A percentile compares a stretch with the other conserved stretches of the same genome.
Conservation (phyloP, 768 basidiomycete species). For the Amyloporia xantha region DNA sequence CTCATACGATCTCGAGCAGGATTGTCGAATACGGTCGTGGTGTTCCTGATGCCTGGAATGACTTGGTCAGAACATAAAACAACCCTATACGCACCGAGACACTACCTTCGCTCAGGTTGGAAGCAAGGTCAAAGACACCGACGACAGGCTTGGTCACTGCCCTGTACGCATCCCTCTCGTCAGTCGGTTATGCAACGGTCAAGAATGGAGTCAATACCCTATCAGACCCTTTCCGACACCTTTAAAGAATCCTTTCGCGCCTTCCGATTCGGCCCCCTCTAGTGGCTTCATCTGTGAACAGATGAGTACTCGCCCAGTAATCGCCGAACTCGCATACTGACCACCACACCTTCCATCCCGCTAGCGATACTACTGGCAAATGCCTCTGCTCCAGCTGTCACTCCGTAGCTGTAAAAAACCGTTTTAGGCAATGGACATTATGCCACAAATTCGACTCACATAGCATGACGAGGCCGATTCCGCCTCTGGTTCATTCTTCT, state of each 20-base stretch:
- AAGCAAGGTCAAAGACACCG: slow-evolving; percentile 92
- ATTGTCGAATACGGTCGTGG: slow-evolving; percentile 95
- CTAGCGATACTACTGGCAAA: slow-evolving; percentile 91
- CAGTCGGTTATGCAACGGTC: slow-evolving; percentile 1
- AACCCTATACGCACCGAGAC: background rate
- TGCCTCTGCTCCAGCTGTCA: slow-evolving; percentile 90
- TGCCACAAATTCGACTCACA: slow-evolving; percentile 43
- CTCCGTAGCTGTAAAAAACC: slow-evolving; percentile 65
- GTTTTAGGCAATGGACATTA: background rate
- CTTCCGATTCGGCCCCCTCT: slow-evolving; percentile 92
- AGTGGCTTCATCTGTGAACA: slow-evolving; percentile 81
- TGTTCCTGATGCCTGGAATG: slow-evolving; percentile 83
- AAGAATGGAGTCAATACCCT: slow-evolving; percentile 62
- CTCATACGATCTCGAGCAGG: slow-evolving; percentile 83
- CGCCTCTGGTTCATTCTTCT: slow-evolving; percentile 84
- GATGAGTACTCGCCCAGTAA: background rate
- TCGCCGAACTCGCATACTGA: slow-evolving; percentile 29
- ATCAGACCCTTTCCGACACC: slow-evolving; percentile 95
- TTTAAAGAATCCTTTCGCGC: slow-evolving; percentile 95
- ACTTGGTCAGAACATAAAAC: background rate
- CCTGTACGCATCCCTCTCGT: slow-evolving; percentile 43
- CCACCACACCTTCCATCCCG: slow-evolving; percentile 92
- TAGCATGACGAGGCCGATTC: slow-evolving; percentile 93
- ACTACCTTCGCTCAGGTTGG: slow-evolving; percentile 87
- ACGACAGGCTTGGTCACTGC: slow-evolving; percentile 95